Evolutionary conservation across 116 monocot genomes (phyloP).

Genomic region (Cymodocea nodosa): DNA sequence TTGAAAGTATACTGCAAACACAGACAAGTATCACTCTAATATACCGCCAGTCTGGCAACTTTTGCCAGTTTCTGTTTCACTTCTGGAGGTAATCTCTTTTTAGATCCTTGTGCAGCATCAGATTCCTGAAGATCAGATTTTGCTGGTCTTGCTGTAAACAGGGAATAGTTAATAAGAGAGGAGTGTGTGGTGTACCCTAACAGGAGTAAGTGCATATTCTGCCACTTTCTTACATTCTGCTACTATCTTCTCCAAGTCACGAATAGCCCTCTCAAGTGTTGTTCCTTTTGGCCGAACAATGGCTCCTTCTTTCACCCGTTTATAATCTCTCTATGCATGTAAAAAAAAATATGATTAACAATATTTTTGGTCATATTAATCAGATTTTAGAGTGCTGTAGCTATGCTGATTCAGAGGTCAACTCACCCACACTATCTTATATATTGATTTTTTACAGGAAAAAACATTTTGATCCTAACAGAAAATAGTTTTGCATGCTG

Average conservation of each 20-base stretch:
- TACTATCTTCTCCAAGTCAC: conserved; percentile 79
- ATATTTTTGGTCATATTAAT: too few species aligned
- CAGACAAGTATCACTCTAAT: conserved; percentile 52
- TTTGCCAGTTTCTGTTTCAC: conserved; percentile 88
- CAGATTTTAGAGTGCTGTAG: too few species aligned
- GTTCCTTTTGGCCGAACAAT: conserved; percentile 55
- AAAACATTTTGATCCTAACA: background rate
- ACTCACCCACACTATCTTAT: background rate
- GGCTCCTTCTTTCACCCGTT: conserved; percentile 33
- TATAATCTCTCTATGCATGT: background rate
- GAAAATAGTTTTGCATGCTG: too few species aligned
- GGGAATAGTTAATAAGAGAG: background rate
- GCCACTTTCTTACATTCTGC: conserved; percentile 41
- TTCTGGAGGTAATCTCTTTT: conserved; percentile 85
- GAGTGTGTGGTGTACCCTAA: background rate
- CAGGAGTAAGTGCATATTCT: too few species aligned
- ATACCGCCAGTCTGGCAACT: conserved; percentile 96
- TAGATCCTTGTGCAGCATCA: conserved; percentile 52
- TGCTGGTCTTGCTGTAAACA: conserved; percentile 52
- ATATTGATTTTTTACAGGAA: too few species aligned
- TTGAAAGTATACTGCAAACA: too few species aligned
- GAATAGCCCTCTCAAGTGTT: conserved; percentile 78
- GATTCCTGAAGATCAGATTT: conserved; percentile 38
- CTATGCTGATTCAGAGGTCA: background rate
- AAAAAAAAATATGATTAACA: background rate